Base-by-base conservation (phyloP, 2,329 filamentous ascomycete genomes). In the Hirsutella rhossiliensis region DNA sequence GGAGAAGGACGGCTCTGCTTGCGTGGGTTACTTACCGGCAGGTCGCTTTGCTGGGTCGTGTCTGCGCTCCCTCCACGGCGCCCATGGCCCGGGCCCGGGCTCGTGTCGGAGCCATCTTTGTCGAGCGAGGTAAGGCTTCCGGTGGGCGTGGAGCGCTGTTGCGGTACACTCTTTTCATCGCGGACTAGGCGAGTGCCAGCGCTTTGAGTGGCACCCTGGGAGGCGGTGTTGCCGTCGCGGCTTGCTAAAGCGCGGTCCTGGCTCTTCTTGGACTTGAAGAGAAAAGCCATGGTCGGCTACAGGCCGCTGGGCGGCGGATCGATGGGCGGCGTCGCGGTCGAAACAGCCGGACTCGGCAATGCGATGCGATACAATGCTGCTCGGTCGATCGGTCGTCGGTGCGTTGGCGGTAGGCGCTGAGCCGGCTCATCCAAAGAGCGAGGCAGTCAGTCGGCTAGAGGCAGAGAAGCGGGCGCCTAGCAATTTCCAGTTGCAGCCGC, bases 211-310 rank as follows among this genome's bases (percentile, higher is more conserved):
- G 68, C 72, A 43, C 66, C 68, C 56, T 70, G 69, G 7, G 71
- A 68, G 43, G 62, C 63, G 23, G 65, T 56, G 47, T 64, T 66
- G 43, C 69, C 73, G 56, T 79, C 75, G 58, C 75, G 73, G 58
- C 68, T 74, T 43, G 69, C 65, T 52, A 75, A 60, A 45, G 66
- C 67, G 58, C 79, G 76, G 55, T 82, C 78, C 62, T 83, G 80
- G 58, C 77, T 75, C 65, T 86, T 87, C 67, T 87, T 88, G 45
- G 81, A 85, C 63, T 87, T 87, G 71, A 88, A 88, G 49, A 88
- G 73, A 64, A 88, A 88, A 52, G 84, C 80, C 84, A 88, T 88
- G 64, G 63, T 71, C 62, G 57, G 55, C 64, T 58, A 61, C 55
- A 56, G 59, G 62, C 48, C 61, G 62, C 61, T 59, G 56, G 55